Base-by-base conservation (phyloP, 225 moss, liverwort and hornwort genomes). In the Climacium dendroides region DNA sequence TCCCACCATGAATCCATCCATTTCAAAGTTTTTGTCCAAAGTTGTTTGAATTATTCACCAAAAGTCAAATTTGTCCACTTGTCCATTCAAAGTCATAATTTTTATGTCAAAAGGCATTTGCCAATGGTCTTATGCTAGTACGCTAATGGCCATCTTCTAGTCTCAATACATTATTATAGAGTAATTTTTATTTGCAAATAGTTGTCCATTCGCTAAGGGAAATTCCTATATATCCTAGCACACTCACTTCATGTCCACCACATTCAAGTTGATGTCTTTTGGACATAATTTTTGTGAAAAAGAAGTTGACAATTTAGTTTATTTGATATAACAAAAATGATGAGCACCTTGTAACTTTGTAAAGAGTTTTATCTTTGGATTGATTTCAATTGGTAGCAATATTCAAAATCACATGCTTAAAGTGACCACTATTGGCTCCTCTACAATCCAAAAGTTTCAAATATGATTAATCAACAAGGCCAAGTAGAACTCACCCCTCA, bases 61-160 rank as follows among this genome's bases (percentile, higher is more conserved):
- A 39, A 67, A 39, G 24, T 7, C 37, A 67, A 7, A 39, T 66
- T 12, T 11, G 0, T n/a, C 3, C 1, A 0, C 22, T 66, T 37
- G 7, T 37, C 12, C 0, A 19, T 1, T 66, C 22, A 66, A 67
- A 37, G 11, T n/a, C 11, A 66, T 12, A 22, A n/a, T 2, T 19
- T 65, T 35, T 19, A 17, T 5, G 1, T 3, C 35, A 19, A 64
- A 64, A 10, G 64, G 19, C 1, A 0, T 35, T 64, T n/a, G 6
- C 5, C 13, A 67, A 67, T 67, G 37, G n/a, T 66, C n/a, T 66
- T n/a, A 22, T 0, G 0, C 2, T 37, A 37, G 22, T 4, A 23
- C 2, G 2, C 2, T 1, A 37, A 37, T 37, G 22, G 5, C 13
- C 69, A 24, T 69, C 0, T 0, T 0, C 4, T 3, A 3, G 0